Base-by-base conservation (phyloP, 2,329 filamentous ascomycete species). In the Colletotrichum chrysophilum region DNA sequence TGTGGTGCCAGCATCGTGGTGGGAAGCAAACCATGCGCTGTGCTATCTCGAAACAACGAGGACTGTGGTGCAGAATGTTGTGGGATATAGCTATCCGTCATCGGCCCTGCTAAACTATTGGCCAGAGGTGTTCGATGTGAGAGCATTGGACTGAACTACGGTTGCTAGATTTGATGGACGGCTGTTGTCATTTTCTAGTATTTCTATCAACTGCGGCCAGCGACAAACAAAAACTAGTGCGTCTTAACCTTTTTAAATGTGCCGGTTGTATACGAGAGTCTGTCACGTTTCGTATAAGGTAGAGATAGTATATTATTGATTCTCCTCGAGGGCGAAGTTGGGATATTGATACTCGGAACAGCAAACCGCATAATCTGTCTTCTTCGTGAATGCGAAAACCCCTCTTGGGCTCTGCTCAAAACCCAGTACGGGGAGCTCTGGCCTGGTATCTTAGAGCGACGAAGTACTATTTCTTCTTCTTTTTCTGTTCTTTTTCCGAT, bases 361-460 rank as follows among this genome's bases (percentile, higher is more conserved):
- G 16, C 38, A 43, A 43, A 43, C 3, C 38, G 4, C 2, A 1
- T 0, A 43, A 10, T 10, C 38, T 43, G 7, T n/a, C 8, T n/a
- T 18, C 18, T 38, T 16, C 16, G n/a, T 18, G 38, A 5, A 43
- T n/a, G 38, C 10, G 38, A n/a, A 43, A 43, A 10, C 8, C 38
- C 16, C 18, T n/a, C 1, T 43, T n/a, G 0, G 3, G 16, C 38
- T 18, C 38, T 43, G 38, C 3, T 43, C 16, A 0, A 43, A 18
- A 43, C 16, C 1, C 8, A 43, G 16, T 0, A 43, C 16, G 4
- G 7, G 16, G 5, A 43, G 3, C 38, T 18, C 38, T 43, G 16
- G 1, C n/a, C 8, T 10, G 38, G 38, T 43, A 3, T n/a, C 4
- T 21, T 2, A 5, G 1, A 48, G n/a, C 43, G 1, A 4, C 18